Evolutionary conservation across 2,329 filamentous ascomycete genomes (phyloP).

Genomic region (Aspergillus pseudoterreus): DNA sequence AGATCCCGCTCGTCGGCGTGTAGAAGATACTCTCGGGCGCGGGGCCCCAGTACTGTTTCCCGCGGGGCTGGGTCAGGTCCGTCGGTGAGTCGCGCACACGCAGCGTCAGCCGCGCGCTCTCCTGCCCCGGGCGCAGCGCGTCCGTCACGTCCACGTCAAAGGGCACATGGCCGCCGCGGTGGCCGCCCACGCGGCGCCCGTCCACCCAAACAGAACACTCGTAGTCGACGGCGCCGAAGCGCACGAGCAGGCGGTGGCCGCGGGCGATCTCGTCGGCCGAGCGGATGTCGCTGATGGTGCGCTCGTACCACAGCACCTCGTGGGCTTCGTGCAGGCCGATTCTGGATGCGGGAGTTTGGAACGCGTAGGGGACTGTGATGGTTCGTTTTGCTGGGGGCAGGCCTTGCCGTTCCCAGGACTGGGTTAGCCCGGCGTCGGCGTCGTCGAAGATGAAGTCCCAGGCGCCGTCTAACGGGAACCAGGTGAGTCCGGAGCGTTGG

Average conservation of each 20-base stretch:
- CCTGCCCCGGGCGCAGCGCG: slow-evolving; percentile 5
- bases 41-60: slow-evolving; percentile 63
- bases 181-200: slow-evolving; percentile 46
- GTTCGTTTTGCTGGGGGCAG: slow-evolving; percentile 47
- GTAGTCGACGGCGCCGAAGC: slow-evolving; percentile 52
- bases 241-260: slow-evolving; percentile 39
- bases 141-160: slow-evolving; percentile 59
- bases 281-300: slow-evolving; percentile 50
- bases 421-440: slow-evolving; percentile 52
- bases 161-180: slow-evolving; percentile 60
- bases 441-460: slow-evolving; percentile 67
- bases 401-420: slow-evolving; percentile 53
- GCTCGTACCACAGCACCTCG: slow-evolving; percentile 66
- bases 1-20: slow-evolving; percentile 68
- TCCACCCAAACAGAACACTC: slow-evolving; percentile 55
- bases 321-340: slow-evolving; percentile 61
- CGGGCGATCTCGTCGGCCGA: slow-evolving; percentile 37
- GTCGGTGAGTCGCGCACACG: slow-evolving; percentile 62
- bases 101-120: slow-evolving; percentile 45
- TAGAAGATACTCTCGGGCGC: slow-evolving; percentile 61
- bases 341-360: slow-evolving; percentile 61
- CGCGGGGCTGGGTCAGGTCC: slow-evolving; percentile 62
- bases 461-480: slow-evolving; percentile 59
- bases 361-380: slow-evolving; percentile 63
- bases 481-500: slow-evolving; percentile 52